Evolutionary conservation across 139 green algal genomes (phyloP), one percentile per base, ranked within the genome.

Genomic region (Chlorella ohadii): DNA sequence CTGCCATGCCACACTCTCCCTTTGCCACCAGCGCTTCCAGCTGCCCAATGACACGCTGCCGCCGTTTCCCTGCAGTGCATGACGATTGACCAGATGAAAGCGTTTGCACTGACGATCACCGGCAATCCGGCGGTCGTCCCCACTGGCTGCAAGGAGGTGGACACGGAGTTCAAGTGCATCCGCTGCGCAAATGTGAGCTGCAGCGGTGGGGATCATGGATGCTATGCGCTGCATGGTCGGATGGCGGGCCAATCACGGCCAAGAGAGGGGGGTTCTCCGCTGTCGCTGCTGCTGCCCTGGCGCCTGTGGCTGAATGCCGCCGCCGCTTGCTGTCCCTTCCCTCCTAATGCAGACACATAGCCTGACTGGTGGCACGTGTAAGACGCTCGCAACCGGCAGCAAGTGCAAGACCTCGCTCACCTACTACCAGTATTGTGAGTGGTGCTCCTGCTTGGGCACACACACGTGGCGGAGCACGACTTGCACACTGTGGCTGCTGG

Each of bases 121-220:
- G 33, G 66, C 28, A 72, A 47, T 4, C 12, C 33, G 9, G 66
- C 66, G 4, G 66, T 39, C 9, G 9, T 72, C 9, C n/a, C 66
- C 23, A 9, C 31, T 13, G 66, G 66, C n/a, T 72, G 66, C 66
- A 20, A 12, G 31, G 66, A 72, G 31, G 66, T 72, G 28, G 66
- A 72, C 31, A 72, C 66, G 1, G 66, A 72, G 66, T 72, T 72
- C 66, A 72, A 72, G 66, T 72, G 66, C 66, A 72, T 41, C 36
- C 66, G 66, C 19, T 72, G 66, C 66, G 31, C 19, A 41, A 17
- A 72, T 25, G 51, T 59, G 51, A 59, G 51, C 12, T 4, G 44
- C 7, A 11, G 44, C 44, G 44, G 44, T 55, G 44, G 44, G n/a
- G n/a, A n/a, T n/a, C n/a, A n/a, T n/a, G n/a, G n/a, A n/a, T n/a